Evolutionary conservation across 2,329 filamentous ascomycete species (phyloP).

Genomic region (Fusarium devonianum): DNA sequence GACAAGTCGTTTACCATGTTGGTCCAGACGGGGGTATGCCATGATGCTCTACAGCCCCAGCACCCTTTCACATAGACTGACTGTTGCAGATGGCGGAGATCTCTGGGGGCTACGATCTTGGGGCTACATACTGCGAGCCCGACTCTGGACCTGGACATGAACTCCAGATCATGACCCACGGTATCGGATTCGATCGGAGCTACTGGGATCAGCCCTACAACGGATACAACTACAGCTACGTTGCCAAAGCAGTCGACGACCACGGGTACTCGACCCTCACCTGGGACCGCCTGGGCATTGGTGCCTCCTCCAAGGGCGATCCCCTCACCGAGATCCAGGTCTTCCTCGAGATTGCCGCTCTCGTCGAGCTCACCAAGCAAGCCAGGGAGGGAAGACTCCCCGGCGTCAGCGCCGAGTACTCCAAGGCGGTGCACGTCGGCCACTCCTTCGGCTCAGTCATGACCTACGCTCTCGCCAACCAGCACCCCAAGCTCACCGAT

Average conservation of each 20-base stretch:
- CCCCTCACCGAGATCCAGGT: constrained; percentile 67
- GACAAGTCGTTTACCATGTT: constrained; percentile 57
- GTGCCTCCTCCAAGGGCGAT: constrained; percentile 64
- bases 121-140: constrained; percentile 68
- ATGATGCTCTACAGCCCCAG: neutral
- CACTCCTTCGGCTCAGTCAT: constrained; percentile 70
- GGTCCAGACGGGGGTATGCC: constrained; percentile 53
- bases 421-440: constrained; percentile 64
- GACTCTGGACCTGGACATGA: constrained; percentile 49
- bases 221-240: constrained; percentile 69
- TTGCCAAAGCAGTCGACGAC: constrained; percentile 60
- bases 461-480: constrained; percentile 61
- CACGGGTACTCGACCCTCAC: constrained; percentile 66
- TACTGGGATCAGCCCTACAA: constrained; percentile 70
- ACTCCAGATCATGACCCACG: constrained; percentile 53
- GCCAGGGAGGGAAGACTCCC: constrained; percentile 56
- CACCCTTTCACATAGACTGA: constrained; percentile 3
- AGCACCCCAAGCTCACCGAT: constrained; percentile 61
- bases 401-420: constrained; percentile 47
- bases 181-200: constrained; percentile 52
- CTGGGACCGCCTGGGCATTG: constrained; percentile 69
- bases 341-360: constrained; percentile 63
- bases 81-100: constrained; percentile 55
- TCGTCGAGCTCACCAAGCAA: constrained; percentile 59
- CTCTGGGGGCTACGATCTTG: constrained; percentile 62